These are phyloP conservation scores for Trametes versicolor DNA, from an alignment of 1,284 basidiomycete species.

Conservation along the genomic window DNA sequence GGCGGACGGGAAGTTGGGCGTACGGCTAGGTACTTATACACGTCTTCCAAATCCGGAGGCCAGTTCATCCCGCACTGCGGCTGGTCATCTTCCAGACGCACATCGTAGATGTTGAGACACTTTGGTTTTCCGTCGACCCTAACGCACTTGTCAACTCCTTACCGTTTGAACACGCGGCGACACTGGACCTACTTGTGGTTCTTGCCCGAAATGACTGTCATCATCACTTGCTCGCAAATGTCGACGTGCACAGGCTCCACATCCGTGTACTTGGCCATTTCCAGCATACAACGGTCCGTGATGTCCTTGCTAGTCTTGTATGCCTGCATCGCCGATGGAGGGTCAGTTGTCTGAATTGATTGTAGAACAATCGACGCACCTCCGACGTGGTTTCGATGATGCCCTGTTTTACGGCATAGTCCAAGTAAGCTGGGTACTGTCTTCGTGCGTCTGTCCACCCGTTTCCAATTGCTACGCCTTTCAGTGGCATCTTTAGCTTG, in stretches of 20 bases:
- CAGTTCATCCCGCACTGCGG: slow-evolving; percentile 99
- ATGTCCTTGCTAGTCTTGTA: slow-evolving; percentile 72
- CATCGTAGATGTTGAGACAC: slow-evolving; percentile 97
- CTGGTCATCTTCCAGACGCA: slow-evolving; percentile 83
- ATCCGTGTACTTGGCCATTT: slow-evolving; percentile 57
- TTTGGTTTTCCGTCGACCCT: slow-evolving; percentile 78
- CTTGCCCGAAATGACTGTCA: slow-evolving; percentile 67
- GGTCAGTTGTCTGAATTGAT: background rate
- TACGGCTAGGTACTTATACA: slow-evolving; percentile 86
- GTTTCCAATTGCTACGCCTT: slow-evolving; percentile 93
- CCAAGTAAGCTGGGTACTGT: slow-evolving; percentile 93
- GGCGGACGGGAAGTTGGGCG: slow-evolving; percentile 41
- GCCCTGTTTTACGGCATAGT: slow-evolving; percentile 86
- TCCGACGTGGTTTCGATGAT: slow-evolving; percentile 80
- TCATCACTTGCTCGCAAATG: slow-evolving; percentile 75
- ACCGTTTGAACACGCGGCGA: background rate
- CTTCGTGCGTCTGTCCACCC: slow-evolving; percentile 94
- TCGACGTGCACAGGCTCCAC: slow-evolving; percentile 71
- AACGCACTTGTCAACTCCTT: background rate
- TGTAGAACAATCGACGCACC: slow-evolving; percentile 50
- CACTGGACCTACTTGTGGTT: slow-evolving; percentile 66
- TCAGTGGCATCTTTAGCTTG: slow-evolving; percentile 64
- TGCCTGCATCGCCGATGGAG: slow-evolving; percentile 47
- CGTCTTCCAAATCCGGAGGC: slow-evolving; percentile 88
- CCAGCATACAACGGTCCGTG: slow-evolving; percentile 71